A percentile compares a stretch with the other conserved stretches of the same genome.
phyloP scores from a whole-genome alignment of 306 rosid species.

The Inga leiocalycina region DNA sequence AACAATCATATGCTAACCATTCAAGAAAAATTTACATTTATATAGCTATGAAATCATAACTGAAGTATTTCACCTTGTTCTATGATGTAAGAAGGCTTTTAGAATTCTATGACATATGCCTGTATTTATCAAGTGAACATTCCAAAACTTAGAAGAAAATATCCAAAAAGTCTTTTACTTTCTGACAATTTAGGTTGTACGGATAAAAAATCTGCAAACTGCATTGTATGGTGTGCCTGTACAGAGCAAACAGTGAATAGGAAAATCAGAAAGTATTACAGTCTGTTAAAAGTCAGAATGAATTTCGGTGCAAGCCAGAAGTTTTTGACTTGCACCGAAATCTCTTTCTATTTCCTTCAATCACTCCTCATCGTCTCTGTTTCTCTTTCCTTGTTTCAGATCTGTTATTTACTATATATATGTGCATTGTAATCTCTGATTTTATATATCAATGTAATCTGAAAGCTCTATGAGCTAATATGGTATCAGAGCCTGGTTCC shows the following conservation, averaged over 20 bases:
- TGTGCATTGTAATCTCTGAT: no score
- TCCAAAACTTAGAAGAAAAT: background rate
- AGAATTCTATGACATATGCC: background rate
- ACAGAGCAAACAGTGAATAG: background rate
- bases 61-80: background rate
- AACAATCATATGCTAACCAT: background rate
- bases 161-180: background rate
- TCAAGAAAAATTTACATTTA: background rate
- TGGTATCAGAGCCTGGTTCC: no score
- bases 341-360: no score
- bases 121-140: background rate
- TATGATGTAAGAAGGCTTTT: background rate
- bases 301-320: no score
- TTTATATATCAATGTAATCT: no score
- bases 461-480: no score
- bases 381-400: no score
- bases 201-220: background rate
- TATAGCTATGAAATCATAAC: background rate
- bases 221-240: background rate
- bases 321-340: no score
- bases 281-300: no score
- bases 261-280: background rate
- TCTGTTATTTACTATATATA: no score
- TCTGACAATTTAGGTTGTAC: background rate
- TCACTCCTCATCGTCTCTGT: no score